Evolutionary conservation across 345 rosid genomes (phyloP).

Genomic region (Capsella bursapastoris): DNA sequence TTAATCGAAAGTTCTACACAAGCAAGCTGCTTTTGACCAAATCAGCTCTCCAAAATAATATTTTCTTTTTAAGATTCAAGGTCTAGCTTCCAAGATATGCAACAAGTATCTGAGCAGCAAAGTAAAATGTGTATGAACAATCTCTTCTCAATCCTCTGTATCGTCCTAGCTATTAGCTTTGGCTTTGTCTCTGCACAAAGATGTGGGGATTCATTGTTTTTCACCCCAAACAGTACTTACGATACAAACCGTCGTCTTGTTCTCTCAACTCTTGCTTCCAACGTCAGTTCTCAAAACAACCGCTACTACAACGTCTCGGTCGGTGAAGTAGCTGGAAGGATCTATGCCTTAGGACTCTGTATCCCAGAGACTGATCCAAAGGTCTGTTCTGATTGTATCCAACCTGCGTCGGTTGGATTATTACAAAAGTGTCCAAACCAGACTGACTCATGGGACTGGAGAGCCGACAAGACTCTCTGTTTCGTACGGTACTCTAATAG

Average conservation of each 20-base stretch:
- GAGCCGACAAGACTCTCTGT: not conserved
- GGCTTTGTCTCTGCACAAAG: not conserved
- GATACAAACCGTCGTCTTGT: constrained; percentile 29
- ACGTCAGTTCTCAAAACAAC: constrained; percentile 9
- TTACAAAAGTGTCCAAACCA: not conserved
- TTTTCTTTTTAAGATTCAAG: not conserved
- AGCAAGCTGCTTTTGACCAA: not conserved
- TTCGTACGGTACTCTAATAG: not conserved
- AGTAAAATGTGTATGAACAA: not conserved
- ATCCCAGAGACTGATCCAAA: not conserved
- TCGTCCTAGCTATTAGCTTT: not conserved
- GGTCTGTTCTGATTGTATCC: not conserved
- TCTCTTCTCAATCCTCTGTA: not conserved
- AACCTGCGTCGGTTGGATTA: not conserved
- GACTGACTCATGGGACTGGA: not conserved
- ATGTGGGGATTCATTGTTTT: not conserved
- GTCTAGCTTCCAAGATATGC: not conserved
- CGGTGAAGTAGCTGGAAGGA: not conserved
- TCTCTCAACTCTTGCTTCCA: constrained; percentile 18
- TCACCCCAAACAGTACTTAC: not conserved
- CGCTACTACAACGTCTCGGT: constrained; percentile 21
- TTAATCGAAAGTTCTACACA: not conserved
- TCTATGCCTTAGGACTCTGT: constrained; percentile 12
- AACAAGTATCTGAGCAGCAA: not conserved
- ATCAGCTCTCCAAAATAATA: not conserved